Conservation (phyloP, 2,329 filamentous ascomycete species). For the Mariannaea sp. region DNA sequence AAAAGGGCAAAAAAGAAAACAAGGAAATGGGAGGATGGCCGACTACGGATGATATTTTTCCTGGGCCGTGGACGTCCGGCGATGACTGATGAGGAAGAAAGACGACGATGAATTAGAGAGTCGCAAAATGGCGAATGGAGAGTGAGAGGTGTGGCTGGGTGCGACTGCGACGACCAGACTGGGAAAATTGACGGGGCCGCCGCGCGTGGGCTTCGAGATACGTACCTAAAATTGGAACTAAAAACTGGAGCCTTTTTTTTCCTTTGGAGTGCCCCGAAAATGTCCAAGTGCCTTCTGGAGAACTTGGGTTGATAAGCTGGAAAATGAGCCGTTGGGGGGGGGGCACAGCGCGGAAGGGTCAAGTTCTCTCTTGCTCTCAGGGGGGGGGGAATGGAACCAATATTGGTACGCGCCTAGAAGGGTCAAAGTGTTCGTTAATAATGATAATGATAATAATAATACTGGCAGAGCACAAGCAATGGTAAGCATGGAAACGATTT, state of each 20-base stretch:
- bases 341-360: conserved; percentile 9
- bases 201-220: conserved; percentile 17
- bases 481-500: too few relatives aligned
- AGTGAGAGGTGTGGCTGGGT: conserved; percentile 31
- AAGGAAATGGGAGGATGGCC: conserved; percentile 8
- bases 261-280: too few relatives aligned
- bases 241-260: conserved; percentile 12
- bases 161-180: conserved; percentile 29
- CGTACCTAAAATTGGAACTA: conserved; percentile 18
- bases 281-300: neutral
- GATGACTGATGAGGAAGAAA: conserved; percentile 25
- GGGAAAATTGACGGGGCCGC: conserved; percentile 30
- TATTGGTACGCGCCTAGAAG: too few relatives aligned
- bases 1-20: conserved; percentile 11
- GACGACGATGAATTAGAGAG: conserved; percentile 28
- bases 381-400: conserved; percentile 1
- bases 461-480: too few relatives aligned
- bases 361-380: conserved; percentile 1
- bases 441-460: too few relatives aligned
- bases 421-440: too few relatives aligned
- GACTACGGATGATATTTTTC: neutral
- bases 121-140: conserved; percentile 23
- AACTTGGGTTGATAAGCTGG: conserved; percentile 11
- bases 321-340: conserved; percentile 33
- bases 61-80: neutral